Evolutionary conservation across 169 alveolate species (phyloP).

Genomic region (Haemoproteus tartakovskyi): DNA sequence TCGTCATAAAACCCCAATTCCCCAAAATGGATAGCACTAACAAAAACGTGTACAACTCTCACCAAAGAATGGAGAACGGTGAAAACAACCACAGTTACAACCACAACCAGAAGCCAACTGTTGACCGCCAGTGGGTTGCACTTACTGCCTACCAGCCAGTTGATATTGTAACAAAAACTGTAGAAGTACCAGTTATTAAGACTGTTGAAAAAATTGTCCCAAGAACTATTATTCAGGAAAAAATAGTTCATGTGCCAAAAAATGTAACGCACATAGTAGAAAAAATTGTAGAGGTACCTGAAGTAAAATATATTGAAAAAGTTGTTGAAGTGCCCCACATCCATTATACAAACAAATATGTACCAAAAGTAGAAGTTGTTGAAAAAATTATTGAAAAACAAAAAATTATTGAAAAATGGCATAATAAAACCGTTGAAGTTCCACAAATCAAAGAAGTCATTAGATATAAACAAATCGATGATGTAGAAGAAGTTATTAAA

Average conservation of each 20-base stretch:
- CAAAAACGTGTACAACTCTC: constrained; percentile 55
- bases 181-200: constrained; percentile 79
- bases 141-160: constrained; percentile 88
- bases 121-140: constrained; percentile 77
- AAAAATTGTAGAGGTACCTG: constrained; percentile 86
- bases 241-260: constrained; percentile 84
- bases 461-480: constrained; percentile 84
- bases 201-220: constrained; percentile 80
- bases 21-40: constrained; percentile 66
- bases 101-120: constrained; percentile 59
- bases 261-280: constrained; percentile 84
- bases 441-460: constrained; percentile 85
- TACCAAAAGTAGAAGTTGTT: constrained; percentile 84
- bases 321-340: constrained; percentile 86
- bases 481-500: constrained; percentile 84
- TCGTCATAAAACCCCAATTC: no score
- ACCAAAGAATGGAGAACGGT: constrained; percentile 67
- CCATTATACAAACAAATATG: constrained; percentile 81
- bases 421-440: constrained; percentile 82
- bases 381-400: constrained; percentile 84
- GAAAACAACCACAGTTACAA: no score
- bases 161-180: constrained; percentile 81
- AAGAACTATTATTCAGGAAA: constrained; percentile 82
- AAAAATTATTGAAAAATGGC: constrained; percentile 83
- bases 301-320: constrained; percentile 84